Evolutionary conservation across 768 basidiomycete species (phyloP), one percentile per base, ranked within the genome.

Genomic region (Tulasnella sp.): DNA sequence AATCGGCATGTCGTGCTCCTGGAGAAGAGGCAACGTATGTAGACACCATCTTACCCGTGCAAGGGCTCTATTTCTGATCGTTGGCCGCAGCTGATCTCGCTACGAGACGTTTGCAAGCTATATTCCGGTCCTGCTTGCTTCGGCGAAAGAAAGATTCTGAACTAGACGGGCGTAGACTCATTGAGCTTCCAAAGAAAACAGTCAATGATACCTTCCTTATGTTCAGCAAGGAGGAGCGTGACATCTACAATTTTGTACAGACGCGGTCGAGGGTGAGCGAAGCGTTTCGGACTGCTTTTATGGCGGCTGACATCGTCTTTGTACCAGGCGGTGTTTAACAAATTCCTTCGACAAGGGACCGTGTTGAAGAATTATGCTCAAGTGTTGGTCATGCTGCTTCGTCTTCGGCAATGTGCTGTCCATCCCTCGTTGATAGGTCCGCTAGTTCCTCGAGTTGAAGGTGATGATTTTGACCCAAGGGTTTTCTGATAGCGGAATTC

Each of bases 321-420:
- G 27, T 60, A 75, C 42, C 81, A 83, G 60, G 76, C 76, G 1
- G 75, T 69, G 27, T 85, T 87, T 71, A 86, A 85, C 63, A 70
- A 75, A 17, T 84, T 71, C 66, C 69, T 82, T 7, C 67, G 70
- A 4, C 78, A 74, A 4, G 82, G 83, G 1, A 84, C 84, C 0
- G 82, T 86, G 9, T 68, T 86, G 36, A 86, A 86, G 77, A 56
- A 60, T 31, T 66, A 67, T 60, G 55, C 55, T 7, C 59, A 82
- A 73, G 80, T 85, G 15, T 66, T 78, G n/a, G 71, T 74, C 21
- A 74, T 88, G 76, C 82, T 89, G 17, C 73, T 88, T 32, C 81
- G 83, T 9, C 72, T 87, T 1, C 75, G 83, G 8, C 84, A 85
- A 63, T 69, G 84, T 35, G 84, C 82, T 64, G 76, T 77, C 35